Evolutionary conservation across 768 basidiomycete genomes (phyloP).

Genomic region (Mycena capillaripes): DNA sequence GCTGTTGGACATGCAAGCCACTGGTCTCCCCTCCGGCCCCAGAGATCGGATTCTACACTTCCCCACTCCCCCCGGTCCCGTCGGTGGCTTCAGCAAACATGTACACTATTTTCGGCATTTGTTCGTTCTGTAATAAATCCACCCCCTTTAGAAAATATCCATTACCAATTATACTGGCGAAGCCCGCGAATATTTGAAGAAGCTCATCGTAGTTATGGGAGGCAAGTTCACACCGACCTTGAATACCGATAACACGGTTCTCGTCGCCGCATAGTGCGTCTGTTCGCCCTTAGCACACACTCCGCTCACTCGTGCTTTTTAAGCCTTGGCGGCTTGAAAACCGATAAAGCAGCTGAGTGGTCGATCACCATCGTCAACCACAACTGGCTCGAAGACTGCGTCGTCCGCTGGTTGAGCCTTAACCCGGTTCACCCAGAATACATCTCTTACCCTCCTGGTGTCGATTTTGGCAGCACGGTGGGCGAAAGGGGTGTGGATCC

Average conservation of each 20-base stretch:
- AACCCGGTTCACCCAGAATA: constrained; percentile 77
- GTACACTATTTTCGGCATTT: not conserved
- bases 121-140: not conserved
- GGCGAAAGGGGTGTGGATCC: constrained; percentile 55
- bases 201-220: constrained; percentile 82
- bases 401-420: constrained; percentile 81
- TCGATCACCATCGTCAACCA: constrained; percentile 91
- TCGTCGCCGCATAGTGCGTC: constrained; percentile 87
- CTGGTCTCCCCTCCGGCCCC: constrained; percentile 71
- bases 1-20: constrained; percentile 84
- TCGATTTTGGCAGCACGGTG: constrained; percentile 68
- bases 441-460: constrained; percentile 72
- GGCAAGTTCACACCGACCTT: constrained; percentile 87
- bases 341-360: constrained; percentile 81
- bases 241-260: constrained; percentile 79
- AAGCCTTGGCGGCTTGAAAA: constrained; percentile 69
- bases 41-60: constrained; percentile 86
- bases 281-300: not conserved
- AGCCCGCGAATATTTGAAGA: constrained; percentile 89
- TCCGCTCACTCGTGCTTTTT: constrained; percentile 3
- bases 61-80: constrained; percentile 78
- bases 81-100: constrained; percentile 63
- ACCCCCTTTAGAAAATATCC: constrained; percentile 68
- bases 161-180: constrained; percentile 92
- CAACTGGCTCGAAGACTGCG: constrained; percentile 92